Conservation (phyloP, 2,329 filamentous ascomycete genomes). For the Apiospora kogelbergensis region DNA sequence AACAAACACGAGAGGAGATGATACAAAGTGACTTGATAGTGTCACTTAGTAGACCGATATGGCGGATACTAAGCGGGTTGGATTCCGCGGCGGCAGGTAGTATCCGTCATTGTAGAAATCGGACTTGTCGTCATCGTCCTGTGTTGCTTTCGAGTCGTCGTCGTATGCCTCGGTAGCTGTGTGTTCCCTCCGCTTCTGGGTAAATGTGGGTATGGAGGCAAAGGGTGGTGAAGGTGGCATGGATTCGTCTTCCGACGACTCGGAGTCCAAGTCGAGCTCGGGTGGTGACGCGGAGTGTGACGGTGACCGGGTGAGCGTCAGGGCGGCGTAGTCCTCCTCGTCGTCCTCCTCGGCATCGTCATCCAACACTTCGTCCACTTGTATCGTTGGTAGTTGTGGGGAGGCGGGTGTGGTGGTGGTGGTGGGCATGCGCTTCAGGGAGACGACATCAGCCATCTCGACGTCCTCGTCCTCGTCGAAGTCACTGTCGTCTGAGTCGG, state of each 20-base stretch:
- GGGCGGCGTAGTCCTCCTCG: constrained; percentile 59
- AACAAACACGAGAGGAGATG: constrained; percentile 23
- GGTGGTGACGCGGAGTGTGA: constrained; percentile 66
- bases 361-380: constrained; percentile 36
- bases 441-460: constrained; percentile 51
- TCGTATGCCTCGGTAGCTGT: constrained; percentile 32
- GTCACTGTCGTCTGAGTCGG: constrained; percentile 51
- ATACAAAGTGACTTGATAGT: not conserved
- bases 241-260: constrained; percentile 70
- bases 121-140: constrained; percentile 33
- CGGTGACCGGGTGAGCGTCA: constrained; percentile 66
- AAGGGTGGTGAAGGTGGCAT: constrained; percentile 71
- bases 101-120: constrained; percentile 52
- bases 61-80: constrained; percentile 51
- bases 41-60: constrained; percentile 55
- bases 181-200: constrained; percentile 53
- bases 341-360: constrained; percentile 40
- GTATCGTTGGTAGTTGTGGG: constrained; percentile 35
- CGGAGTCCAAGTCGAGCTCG: constrained; percentile 69
- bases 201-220: constrained; percentile 57
- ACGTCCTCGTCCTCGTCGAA: constrained; percentile 57
- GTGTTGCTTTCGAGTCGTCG: constrained; percentile 35
- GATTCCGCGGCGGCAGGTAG: constrained; percentile 53
- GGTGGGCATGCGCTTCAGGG: constrained; percentile 43
- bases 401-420: constrained; percentile 27